A percentile compares a stretch with the other conserved stretches of the same genome.
Evolutionary conservation across 257 asterid species (phyloP).

Genomic region (Catharanthus roseus): DNA sequence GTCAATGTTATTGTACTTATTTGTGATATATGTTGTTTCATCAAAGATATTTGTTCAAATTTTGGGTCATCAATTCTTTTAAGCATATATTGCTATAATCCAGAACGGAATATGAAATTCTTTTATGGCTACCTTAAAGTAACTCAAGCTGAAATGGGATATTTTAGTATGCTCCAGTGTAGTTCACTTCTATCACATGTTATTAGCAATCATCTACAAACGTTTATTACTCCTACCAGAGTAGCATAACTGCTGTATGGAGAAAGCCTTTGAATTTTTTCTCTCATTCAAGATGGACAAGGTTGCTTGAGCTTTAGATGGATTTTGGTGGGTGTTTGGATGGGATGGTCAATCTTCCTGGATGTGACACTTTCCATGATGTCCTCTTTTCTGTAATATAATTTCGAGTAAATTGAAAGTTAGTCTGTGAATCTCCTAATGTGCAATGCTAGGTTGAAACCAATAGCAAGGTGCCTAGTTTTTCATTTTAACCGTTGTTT

Average conservation of each 20-base stretch:
- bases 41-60: neutral
- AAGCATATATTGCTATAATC: neutral
- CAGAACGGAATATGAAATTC: neutral
- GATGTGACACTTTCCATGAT: neutral
- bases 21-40: neutral
- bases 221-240: too few species aligned
- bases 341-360: neutral
- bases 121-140: too few species aligned
- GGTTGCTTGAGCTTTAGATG: constrained; percentile 1
- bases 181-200: too few species aligned
- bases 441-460: constrained; percentile 11
- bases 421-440: constrained; percentile 12
- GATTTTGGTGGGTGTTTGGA: neutral
- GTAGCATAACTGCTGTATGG: too few species aligned
- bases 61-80: neutral
- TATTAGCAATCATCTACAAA: too few species aligned
- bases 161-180: neutral
- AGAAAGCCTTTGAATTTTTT: neutral
- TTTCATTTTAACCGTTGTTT: neutral
- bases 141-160: too few species aligned
- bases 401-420: neutral
- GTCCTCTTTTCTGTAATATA: neutral
- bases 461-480: constrained; percentile 9
- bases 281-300: neutral
- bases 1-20: neutral